Conservation (phyloP, 768 basidiomycete genomes). For the Flagelloscypha sp. region DNA sequence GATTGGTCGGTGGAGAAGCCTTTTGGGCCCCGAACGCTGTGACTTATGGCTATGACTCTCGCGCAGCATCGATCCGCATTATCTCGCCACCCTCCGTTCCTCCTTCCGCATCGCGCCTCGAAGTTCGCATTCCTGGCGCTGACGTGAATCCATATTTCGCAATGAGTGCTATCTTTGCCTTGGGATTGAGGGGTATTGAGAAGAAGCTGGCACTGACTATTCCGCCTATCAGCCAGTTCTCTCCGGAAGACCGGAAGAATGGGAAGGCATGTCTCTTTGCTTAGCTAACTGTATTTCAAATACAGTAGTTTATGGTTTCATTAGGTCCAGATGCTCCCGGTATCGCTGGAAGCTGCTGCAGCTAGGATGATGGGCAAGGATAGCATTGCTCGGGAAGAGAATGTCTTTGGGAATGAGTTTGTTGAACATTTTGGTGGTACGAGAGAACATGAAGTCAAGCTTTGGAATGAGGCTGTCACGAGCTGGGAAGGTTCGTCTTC, state of each 20-base stretch:
- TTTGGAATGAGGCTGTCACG: conserved; percentile 87
- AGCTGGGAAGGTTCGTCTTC: conserved; percentile 80
- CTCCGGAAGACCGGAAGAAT: conserved; percentile 45
- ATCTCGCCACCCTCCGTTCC: conserved; percentile 88
- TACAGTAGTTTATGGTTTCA: conserved; percentile 13
- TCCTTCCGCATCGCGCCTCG: conserved; percentile 76
- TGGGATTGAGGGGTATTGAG: conserved; percentile 84
- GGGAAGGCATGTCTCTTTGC: conserved; percentile 37
- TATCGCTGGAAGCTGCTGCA: conserved; percentile 74
- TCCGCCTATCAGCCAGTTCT: conserved; percentile 59
- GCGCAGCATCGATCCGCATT: conserved; percentile 86
- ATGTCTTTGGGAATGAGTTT: conserved; percentile 77
- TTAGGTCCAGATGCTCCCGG: conserved; percentile 69
- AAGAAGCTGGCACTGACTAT: conserved; percentile 59
- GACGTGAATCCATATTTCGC: conserved; percentile 95
- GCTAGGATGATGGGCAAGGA: conserved; percentile 65
- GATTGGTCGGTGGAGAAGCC: conserved; percentile 85
- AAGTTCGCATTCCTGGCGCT: conserved; percentile 91
- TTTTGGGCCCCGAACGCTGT: conserved; percentile 93
- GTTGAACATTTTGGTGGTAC: conserved; percentile 95
- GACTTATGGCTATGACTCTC: conserved; percentile 94
- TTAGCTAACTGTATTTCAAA: not conserved
- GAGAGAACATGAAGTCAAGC: conserved; percentile 80
- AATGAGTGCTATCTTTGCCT: conserved; percentile 76
- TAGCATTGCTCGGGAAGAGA: conserved; percentile 72